Conservation (phyloP, 2,329 filamentous ascomycete species). For the Sporothrix dimorphospora region DNA sequence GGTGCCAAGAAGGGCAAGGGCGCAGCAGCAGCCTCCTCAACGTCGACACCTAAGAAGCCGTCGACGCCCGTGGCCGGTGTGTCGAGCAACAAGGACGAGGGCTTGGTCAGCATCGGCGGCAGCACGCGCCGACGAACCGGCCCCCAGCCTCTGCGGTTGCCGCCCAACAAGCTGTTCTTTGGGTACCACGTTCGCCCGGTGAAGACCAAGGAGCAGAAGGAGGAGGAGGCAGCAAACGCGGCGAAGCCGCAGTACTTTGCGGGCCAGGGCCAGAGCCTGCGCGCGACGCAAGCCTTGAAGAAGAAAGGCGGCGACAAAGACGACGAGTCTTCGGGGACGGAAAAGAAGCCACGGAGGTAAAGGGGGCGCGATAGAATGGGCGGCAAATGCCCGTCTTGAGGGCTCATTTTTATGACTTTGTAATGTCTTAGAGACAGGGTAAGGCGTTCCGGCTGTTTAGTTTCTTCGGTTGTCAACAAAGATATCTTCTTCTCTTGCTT, state of each 20-base stretch:
- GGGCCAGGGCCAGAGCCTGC: constrained; percentile 81
- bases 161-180: constrained; percentile 92
- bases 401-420: background rate
- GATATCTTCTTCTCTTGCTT: background rate
- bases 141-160: constrained; percentile 80
- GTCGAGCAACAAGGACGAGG: constrained; percentile 6
- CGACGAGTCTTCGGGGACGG: constrained; percentile 51
- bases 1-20: constrained; percentile 83
- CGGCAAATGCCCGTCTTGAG: background rate
- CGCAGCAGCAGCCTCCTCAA: constrained; percentile 39
- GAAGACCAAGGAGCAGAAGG: constrained; percentile 74
- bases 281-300: constrained; percentile 50
- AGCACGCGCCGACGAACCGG: constrained; percentile 63
- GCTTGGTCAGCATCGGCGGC: constrained; percentile 31
- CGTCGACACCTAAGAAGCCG: constrained; percentile 54
- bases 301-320: constrained; percentile 70
- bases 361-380: no score
- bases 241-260: constrained; percentile 73
- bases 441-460: constrained; percentile 4
- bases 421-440: background rate
- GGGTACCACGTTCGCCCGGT: constrained; percentile 91
- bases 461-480: background rate
- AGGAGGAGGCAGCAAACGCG: constrained; percentile 66
- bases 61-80: constrained; percentile 70
- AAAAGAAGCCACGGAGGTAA: constrained; percentile 51